Base-by-base conservation (phyloP, 208 protist genomes). In the Porcisia deanei region DNA sequence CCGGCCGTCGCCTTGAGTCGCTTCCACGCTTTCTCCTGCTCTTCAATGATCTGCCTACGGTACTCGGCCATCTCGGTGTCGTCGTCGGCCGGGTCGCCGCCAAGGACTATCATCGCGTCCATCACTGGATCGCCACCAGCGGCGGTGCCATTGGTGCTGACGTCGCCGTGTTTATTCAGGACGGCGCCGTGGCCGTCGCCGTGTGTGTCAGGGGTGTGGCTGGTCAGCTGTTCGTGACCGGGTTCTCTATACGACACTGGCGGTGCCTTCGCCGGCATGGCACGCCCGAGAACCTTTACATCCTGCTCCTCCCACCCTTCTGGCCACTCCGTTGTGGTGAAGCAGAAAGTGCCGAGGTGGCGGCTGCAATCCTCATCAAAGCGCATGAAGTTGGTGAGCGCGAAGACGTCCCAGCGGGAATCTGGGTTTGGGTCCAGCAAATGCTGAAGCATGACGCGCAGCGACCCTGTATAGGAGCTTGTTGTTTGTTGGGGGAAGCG, bases 271-370 rank as follows among this genome's bases (percentile, higher is more conserved):
- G 77, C 67, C 18, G 92, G 90, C 18, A 75, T 59, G 8, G 82
- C 54, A 75, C 92, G 92, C 73, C 84, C 82, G 8, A 96, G 49
- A 63, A 94, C 92, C 77, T 90, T 92, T n/a, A 96, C 87, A 60
- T 94, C 88, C 83, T 96, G 92, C 87, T 92, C 87, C 81, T 94
- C 92, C 92, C 92, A 96, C 59, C 90, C 92, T 60, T 96, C 92
- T 43, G 92, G 92, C 84, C 85, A 93, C 86, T 96, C 92, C 18
- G 92, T 96, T 64, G 72, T 76, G 76, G 86, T 88, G 79, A 96
- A 96, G 80, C 81, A 89, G 82, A 94, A 96, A 39, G 88, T 93
- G 67, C 92, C 90, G 80, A 96, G 86, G 80, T 96, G 90, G 73
- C 85, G 83, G 73, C 79, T 88, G 68, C 93, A 73, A 65, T 93